Evolutionary conservation across 2,329 filamentous ascomycete genomes (phyloP), one percentile per base, ranked within the genome.

Genomic region (Colletotrichum tamarilloi): DNA sequence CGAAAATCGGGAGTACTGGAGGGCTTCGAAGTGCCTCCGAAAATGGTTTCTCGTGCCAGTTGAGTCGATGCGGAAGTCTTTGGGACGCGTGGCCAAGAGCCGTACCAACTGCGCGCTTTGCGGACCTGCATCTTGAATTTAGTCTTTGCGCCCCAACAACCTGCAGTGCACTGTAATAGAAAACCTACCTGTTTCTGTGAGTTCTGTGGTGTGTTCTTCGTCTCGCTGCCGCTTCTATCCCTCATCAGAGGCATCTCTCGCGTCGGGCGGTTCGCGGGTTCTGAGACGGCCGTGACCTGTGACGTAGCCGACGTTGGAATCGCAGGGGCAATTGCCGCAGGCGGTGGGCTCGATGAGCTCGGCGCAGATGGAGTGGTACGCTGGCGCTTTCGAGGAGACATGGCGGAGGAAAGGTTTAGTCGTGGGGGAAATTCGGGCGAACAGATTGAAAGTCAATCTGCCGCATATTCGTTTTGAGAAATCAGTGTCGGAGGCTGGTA

Each of bases 101-200:
- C 89, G 79, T 92, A 92, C 90, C 90, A 92, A 79, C 89, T 91
- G 60, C 84, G 84, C 9, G 86, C 81, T 78, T 90, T 90, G 72
- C 84, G 85, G 49, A 87, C 80, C 88, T 90, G 76, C 1, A 55
- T 72, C 22, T 42, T 28, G 6, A 24, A 19, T 24, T 73, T 62
- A 73, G 60, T 58, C 11, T 26, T 49, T 38, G 56, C 24, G 59
- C 49, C 35, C 24, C 9, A 16, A 28, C 22, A 65, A 42, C 22
- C 11, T 35, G 28, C 26, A 32, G 30, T 42, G 12, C n/a, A 24
- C 26, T 9, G 9, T 9, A 28, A 35, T 2, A 26, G 16, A 19
- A 22, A 24, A 32, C 22, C 3, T 62, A 77, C 76, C 63, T 75
- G 72, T 69, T 76, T 76, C 8, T 74, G 69, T 42, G 62, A 32